Percentiles rank a stretch among this genome's conserved stretches.
These are phyloP conservation scores for Monosporascus sp. DNA, from an alignment of 2,329 filamentous ascomycete genomes.

Conservation along the genomic window DNA sequence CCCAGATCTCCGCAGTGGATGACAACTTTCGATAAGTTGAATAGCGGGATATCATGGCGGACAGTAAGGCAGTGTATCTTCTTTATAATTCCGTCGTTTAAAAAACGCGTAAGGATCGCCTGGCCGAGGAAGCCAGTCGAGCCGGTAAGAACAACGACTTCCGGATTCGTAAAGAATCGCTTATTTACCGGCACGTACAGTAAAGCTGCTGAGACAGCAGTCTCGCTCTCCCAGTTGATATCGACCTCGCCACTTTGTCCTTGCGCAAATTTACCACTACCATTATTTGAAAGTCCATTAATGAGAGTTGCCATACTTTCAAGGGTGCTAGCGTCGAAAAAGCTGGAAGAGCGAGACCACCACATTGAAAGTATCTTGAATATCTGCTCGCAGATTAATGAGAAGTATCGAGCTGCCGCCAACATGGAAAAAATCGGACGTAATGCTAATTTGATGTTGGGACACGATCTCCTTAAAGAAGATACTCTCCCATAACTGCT, in stretches of 20 bases:
- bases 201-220: background rate
- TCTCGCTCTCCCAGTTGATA: too few relatives aligned
- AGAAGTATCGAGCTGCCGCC: slow-evolving; percentile 37
- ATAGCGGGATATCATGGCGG: slow-evolving; percentile 3
- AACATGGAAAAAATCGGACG: slow-evolving; percentile 33
- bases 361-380: slow-evolving; percentile 27
- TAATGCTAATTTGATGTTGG: background rate
- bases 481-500: background rate
- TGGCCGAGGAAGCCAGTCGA: slow-evolving; percentile 35
- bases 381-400: slow-evolving; percentile 27
- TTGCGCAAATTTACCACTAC: background rate
- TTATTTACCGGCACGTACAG: background rate
- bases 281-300: background rate
- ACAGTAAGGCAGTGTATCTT: slow-evolving; percentile 41
- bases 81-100: slow-evolving; percentile 23
- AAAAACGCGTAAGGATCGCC: slow-evolving; percentile 31
- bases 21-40: background rate
- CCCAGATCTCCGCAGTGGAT: background rate
- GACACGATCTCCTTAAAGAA: background rate
- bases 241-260: too few relatives aligned
- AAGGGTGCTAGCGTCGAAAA: slow-evolving; percentile 31
- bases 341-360: slow-evolving; percentile 29
- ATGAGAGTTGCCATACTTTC: slow-evolving; percentile 31
- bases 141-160: slow-evolving; percentile 32
- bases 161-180: background rate